Evolutionary conservation across 345 rosid species (phyloP), one percentile per base, ranked within the genome.

Genomic region (Geranium rotundifolium): DNA sequence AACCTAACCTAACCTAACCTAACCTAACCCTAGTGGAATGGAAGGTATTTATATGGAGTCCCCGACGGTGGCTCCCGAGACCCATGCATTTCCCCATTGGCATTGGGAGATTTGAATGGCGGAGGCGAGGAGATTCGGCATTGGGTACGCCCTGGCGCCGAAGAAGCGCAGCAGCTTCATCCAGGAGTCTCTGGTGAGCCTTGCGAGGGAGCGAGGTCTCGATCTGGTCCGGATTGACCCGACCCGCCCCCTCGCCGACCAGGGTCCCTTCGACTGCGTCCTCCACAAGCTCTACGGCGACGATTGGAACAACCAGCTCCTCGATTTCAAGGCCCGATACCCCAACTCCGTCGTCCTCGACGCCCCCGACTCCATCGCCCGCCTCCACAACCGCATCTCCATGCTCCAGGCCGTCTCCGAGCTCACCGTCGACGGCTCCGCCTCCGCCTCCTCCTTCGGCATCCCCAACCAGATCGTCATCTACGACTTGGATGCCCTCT

Each of bases 391-490:
- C 71, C 66, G 87, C 66, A 72, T 79, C 65, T 77, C 90, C 6
- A 82, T 85, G 90, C 73, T 85, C 18, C 77, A 82, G 70, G 90
- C 71, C 17, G 87, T 81, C 3, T 63, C 81, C 7, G 73, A 77
- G 66, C 62, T 85, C 58, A 76, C 65, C 59, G 71, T 73, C 57
- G 80, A 78, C 57, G 63, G 57, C 63, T 46, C 31, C 7, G 73
- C 73, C 30, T 70, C 72, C 63, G 34, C 31, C 7, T 73, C 73
- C 30, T 70, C 72, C 9, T 75, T 85, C 23, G 82, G 82, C 57
- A 73, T 82, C 62, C 90, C 87, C 18, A 75, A 79, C 46, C 90
- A 85, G 81, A 72, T 82, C 59, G 82, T 82, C 66, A 73, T 85
- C 27, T 69, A 80, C 68, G 85, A 80, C 29, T 63, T 66, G 61